Evolutionary conservation across 148 eudicot genomes (phyloP).

Genomic region (Chenopodium berlandieri): DNA sequence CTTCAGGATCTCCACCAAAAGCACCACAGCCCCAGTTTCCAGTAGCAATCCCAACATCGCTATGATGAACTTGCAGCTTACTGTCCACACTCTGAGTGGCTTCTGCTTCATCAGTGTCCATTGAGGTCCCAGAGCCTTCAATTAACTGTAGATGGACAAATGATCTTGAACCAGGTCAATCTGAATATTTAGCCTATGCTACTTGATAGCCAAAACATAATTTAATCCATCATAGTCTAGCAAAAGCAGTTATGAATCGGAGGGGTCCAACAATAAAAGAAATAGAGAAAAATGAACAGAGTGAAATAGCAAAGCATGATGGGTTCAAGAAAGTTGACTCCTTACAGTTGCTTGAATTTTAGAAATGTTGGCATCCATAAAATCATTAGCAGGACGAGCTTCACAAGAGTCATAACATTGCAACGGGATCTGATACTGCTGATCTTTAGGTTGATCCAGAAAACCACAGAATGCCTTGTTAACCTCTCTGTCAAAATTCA

Average conservation of each 20-base stretch:
- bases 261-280: background rate
- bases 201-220: constrained; percentile 8
- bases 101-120: constrained; percentile 18
- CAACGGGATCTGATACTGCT: constrained; percentile 34
- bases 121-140: constrained; percentile 22
- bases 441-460: constrained; percentile 41
- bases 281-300: background rate
- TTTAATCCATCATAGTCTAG: background rate
- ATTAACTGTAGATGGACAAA: constrained; percentile 16
- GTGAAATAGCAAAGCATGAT: constrained; percentile 1
- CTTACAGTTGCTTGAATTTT: constrained; percentile 36
- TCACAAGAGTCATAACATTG: constrained; percentile 20
- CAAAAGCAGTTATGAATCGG: background rate
- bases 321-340: background rate
- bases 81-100: constrained; percentile 15
- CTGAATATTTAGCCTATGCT: background rate
- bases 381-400: constrained; percentile 21
- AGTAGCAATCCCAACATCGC: constrained; percentile 63
- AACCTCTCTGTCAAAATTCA: constrained; percentile 59
- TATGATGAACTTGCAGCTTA: constrained; percentile 25
- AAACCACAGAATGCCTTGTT: constrained; percentile 98
- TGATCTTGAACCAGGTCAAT: constrained; percentile 17
- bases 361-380: constrained; percentile 24
- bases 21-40: constrained; percentile 99
- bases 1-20: constrained; percentile 96